Evolutionary conservation across 768 basidiomycete species (phyloP).

Genomic region (Phaeotremella skinneri): DNA sequence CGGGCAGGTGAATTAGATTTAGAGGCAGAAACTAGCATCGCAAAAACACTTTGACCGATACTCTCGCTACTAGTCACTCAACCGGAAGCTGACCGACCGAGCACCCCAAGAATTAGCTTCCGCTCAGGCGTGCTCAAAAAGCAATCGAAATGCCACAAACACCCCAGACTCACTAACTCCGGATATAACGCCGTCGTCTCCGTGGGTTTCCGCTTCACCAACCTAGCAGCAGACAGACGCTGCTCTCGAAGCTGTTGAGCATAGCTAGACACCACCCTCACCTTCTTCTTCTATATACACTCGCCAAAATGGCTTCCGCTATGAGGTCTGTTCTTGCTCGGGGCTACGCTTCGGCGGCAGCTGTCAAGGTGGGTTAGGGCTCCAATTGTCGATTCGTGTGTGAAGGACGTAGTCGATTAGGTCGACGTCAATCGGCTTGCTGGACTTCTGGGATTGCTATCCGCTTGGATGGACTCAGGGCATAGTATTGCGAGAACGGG

Average conservation of each 20-base stretch:
- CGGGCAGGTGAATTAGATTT: no score
- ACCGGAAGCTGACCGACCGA: no score
- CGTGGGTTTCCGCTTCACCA: neutral
- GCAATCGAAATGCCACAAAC: neutral
- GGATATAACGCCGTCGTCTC: neutral
- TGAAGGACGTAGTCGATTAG: no score
- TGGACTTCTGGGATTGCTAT: no score
- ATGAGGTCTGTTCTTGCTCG: constrained; percentile 43
- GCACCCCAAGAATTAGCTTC: no score
- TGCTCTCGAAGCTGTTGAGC: neutral
- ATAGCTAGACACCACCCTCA: constrained; percentile 1
- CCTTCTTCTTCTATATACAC: constrained; percentile 3
- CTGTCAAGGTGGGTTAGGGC: constrained; percentile 48
- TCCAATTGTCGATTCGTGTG: neutral
- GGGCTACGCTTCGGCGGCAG: constrained; percentile 47
- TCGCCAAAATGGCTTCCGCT: constrained; percentile 41
- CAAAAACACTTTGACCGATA: neutral
- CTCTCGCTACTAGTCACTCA: constrained; percentile 5
- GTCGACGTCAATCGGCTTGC: no score
- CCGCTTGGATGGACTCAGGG: no score
- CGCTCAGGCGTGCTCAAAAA: neutral
- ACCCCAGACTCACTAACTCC: neutral
- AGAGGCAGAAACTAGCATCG: no score
- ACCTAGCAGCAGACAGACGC: no score
- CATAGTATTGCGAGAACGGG: no score